Percentiles rank a stretch among this genome's conserved stretches.
Conservation (phyloP, 1,139 yeast genomes). For the Yamadazyma sp. region DNA sequence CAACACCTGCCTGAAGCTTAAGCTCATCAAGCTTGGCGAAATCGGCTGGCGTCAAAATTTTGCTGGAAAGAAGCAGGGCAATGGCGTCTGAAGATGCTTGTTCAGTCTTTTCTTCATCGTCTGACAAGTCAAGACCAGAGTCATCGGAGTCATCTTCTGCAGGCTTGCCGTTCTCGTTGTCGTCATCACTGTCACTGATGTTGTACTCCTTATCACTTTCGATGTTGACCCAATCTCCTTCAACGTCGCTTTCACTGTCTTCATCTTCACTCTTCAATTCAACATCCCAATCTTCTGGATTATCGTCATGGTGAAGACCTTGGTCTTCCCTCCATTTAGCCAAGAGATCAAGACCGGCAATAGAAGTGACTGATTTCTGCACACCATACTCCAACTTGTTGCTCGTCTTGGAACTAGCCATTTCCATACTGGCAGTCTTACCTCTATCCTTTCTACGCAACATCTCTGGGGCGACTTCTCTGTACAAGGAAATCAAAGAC, state of each 20-base stretch:
- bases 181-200: constrained; percentile 50
- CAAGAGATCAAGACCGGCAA: constrained; percentile 87
- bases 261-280: constrained; percentile 52
- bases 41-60: constrained; percentile 94
- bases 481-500: constrained; percentile 77
- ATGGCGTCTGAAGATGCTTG: constrained; percentile 41
- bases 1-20: constrained; percentile 78
- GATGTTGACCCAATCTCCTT: constrained; percentile 61
- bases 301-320: constrained; percentile 43
- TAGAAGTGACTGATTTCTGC: constrained; percentile 60
- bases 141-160: constrained; percentile 22
- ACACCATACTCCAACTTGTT: constrained; percentile 68
- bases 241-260: constrained; percentile 59
- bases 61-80: constrained; percentile 64
- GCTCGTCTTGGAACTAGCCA: constrained; percentile 48
- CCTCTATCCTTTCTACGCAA: constrained; percentile 87
- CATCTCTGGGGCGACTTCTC: constrained; percentile 98
- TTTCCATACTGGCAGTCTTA: constrained; percentile 81
- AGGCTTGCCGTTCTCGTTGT: constrained; percentile 23
- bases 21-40: constrained; percentile 92
- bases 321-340: constrained; percentile 85
- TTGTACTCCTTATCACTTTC: constrained; percentile 58
- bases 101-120: constrained; percentile 3
- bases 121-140: constrained; percentile 7
- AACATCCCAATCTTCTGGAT: constrained; percentile 44